Evolutionary conservation across 306 rosid species (phyloP).

Genomic region (Pyrus betulifolia): DNA sequence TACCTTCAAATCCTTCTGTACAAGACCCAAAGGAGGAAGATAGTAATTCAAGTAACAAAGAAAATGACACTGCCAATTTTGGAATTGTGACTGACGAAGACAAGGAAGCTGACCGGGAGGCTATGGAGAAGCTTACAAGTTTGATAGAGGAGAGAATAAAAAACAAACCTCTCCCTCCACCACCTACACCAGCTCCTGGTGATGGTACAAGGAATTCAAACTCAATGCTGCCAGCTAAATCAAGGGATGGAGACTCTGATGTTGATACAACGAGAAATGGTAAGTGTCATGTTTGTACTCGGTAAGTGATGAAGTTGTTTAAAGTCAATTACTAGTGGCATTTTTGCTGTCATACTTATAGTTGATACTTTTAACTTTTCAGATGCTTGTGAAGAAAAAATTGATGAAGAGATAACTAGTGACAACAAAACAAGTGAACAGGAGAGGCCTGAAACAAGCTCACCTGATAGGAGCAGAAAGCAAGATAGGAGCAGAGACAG

Average conservation of each 20-base stretch:
- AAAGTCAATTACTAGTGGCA: not conserved
- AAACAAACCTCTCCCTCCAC: slow-evolving; percentile 74
- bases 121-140: slow-evolving; percentile 56
- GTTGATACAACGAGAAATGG: slow-evolving; percentile 53
- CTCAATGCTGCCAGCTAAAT: slow-evolving; percentile 47
- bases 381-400: slow-evolving; percentile 68
- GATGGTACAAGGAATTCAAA: slow-evolving; percentile 43
- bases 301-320: not conserved
- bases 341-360: not conserved
- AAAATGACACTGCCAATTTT: slow-evolving; percentile 46
- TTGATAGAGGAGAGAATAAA: slow-evolving; percentile 87
- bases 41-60: slow-evolving; percentile 50
- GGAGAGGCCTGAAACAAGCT: slow-evolving; percentile 63
- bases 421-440: slow-evolving; percentile 66
- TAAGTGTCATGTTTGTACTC: slow-evolving; percentile 20
- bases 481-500: slow-evolving; percentile 81
- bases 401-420: slow-evolving; percentile 55
- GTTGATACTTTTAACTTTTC: slow-evolving; percentile 18
- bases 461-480: slow-evolving; percentile 79
- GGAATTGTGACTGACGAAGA: slow-evolving; percentile 84
- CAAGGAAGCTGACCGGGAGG: slow-evolving; percentile 67
- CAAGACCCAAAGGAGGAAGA: slow-evolving; percentile 57
- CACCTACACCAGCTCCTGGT: slow-evolving; percentile 47
- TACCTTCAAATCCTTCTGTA: slow-evolving; percentile 34
- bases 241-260: slow-evolving; percentile 75